Evolutionary conservation across 2,329 filamentous ascomycete genomes (phyloP), one percentile per base, ranked within the genome.

Genomic region (Alternaria gaisen): DNA sequence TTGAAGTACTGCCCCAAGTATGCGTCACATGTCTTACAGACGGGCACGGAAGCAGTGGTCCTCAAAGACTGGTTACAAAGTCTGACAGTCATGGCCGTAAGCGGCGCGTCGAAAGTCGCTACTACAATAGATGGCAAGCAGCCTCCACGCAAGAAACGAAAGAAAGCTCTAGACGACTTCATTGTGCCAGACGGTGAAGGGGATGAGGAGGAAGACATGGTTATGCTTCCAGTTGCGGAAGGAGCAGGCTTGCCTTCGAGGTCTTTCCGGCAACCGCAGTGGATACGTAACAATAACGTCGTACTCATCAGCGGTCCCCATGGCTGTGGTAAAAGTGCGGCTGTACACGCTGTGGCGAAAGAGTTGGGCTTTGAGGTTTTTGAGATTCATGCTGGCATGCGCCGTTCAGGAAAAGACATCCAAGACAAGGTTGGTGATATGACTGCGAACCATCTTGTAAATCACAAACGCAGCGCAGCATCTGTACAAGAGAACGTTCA

Each of bases 361-460:
- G 94, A 99, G 79, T 84, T 98, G 16, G 93, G 87, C 1, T 98
- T 96, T 72, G 94, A 97, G 72, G 87, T 99, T 1, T 99, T 99
- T 68, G 95, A 99, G 78, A 93, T 99, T 74, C 96, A 97, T 72
- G 82, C 94, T 0, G 88, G 92, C 61, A 92, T 88, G 67, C 88
- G 94, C 52, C 86, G 95, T 63, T 97, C 88, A 72, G 94, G 94
- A 32, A 95, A 90, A 76, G 95, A 99, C 71, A 89, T 99, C 48
- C 77, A 97, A 34, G 95, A 99, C 71, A 92, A 87, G 69, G 92
- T 99, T 44, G 96, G 95, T 41, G 93, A 99, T 78, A 98, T 99
- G 94, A 95, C 93, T 4, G 90, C 90, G 63, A 98, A 99, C 71
- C 95, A 99, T 78, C 85, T 97, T 2, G 94, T 99, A 20, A 88